Percentiles rank a stretch among this genome's conserved stretches.
Conservation (phyloP, 352 stramenopile species). For the Aphanomyces astaci region DNA sequence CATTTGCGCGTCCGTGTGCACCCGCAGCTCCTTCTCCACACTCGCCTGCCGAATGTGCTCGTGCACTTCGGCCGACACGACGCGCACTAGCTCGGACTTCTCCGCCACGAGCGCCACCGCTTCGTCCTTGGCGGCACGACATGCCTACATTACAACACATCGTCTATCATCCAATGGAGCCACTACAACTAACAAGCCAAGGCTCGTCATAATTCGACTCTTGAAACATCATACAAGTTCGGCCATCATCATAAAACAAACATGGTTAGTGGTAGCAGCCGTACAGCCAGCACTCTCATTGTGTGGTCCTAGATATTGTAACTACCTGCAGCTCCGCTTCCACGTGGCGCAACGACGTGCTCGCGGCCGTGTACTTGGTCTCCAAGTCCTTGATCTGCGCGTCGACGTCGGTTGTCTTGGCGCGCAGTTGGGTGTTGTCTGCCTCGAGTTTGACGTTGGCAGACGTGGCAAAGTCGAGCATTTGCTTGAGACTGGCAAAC, state of each 20-base stretch:
- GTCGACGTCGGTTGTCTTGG: constrained; percentile 56
- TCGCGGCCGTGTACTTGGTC: constrained; percentile 39
- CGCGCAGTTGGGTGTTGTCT: constrained; percentile 56
- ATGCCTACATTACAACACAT: constrained; percentile 1
- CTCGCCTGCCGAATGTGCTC: constrained; percentile 4
- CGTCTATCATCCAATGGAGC: too few relatives aligned
- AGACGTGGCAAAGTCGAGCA: constrained; percentile 61
- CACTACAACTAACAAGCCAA: too few relatives aligned
- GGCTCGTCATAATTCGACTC: neutral
- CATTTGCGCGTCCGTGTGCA: constrained; percentile 65
- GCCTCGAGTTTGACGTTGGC: constrained; percentile 53
- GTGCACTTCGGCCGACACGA: constrained; percentile 2
- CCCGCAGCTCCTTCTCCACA: constrained; percentile 32
- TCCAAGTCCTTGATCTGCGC: constrained; percentile 41
- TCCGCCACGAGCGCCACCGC: neutral
- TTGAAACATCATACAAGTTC: too few relatives aligned
- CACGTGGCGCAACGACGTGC: constrained; percentile 24
- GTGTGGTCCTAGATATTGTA: too few relatives aligned
- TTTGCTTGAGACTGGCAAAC: constrained; percentile 61
- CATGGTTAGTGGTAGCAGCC: too few relatives aligned
- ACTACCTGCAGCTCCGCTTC: constrained; percentile 13
- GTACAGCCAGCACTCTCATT: too few relatives aligned
- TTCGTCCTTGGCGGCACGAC: neutral
- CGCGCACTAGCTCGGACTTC: neutral
- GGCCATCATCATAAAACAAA: too few relatives aligned